Percentiles rank a stretch among this genome's conserved stretches.
Conservation (phyloP, 2,329 filamentous ascomycete genomes). For the Sporothrix brunneoviolacea region DNA sequence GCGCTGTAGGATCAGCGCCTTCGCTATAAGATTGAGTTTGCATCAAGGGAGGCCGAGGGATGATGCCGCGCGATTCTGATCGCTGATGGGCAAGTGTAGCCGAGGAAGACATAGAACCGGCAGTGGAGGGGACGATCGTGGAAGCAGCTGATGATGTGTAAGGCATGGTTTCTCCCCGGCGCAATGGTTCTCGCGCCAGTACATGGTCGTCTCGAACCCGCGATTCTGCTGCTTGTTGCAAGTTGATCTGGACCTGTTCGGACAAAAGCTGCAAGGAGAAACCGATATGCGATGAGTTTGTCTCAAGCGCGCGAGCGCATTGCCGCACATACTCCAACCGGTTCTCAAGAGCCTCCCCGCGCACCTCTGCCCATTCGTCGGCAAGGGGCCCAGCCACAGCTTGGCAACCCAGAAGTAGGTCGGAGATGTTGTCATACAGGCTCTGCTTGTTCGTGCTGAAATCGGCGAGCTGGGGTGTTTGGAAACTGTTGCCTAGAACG, state of each 20-base stretch:
- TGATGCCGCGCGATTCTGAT: slow-evolving; percentile 48
- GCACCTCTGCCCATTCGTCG: slow-evolving; percentile 93
- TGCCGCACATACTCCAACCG: slow-evolving; percentile 73
- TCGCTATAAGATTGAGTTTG: slow-evolving; percentile 60
- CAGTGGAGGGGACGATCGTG: slow-evolving; percentile 15
- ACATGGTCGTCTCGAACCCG: slow-evolving; percentile 39
- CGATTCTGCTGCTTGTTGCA: slow-evolving; percentile 41
- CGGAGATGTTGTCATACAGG: slow-evolving; percentile 86
- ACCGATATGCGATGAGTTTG: slow-evolving; percentile 77
- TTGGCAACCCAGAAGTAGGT: slow-evolving; percentile 81
- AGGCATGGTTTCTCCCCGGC: slow-evolving; percentile 52
- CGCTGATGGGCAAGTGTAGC: slow-evolving; percentile 40
- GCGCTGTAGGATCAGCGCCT: slow-evolving; percentile 40
- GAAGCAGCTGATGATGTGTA: slow-evolving; percentile 33
- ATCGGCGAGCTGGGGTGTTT: slow-evolving; percentile 78
- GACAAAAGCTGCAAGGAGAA: slow-evolving; percentile 83
- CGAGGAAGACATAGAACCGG: slow-evolving; percentile 3
- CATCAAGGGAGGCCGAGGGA: slow-evolving; percentile 40
- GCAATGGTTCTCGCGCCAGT: slow-evolving; percentile 43
- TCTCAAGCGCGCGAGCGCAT: slow-evolving; percentile 74
- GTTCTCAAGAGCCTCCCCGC: slow-evolving; percentile 82
- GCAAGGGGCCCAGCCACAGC: slow-evolving; percentile 83
- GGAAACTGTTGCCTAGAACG: slow-evolving; percentile 67
- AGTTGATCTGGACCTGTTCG: slow-evolving; percentile 63
- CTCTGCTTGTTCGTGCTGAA: slow-evolving; percentile 89